Evolutionary conservation across 768 basidiomycete species (phyloP), one percentile per base, ranked within the genome.

Genomic region (Podaxis sp.): DNA sequence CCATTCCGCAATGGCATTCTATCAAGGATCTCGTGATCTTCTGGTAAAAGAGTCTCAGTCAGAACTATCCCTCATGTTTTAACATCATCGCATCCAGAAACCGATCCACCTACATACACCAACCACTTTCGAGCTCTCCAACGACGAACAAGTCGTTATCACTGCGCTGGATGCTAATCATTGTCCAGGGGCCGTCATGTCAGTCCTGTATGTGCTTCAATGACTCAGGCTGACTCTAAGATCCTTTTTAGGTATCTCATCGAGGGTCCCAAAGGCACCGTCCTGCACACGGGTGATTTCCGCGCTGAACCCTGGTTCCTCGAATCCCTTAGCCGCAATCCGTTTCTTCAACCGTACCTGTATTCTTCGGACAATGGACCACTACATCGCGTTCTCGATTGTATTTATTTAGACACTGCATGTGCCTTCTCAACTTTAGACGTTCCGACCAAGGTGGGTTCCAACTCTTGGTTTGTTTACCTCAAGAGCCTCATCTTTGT

Each of bases 161-260:
- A 96, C 94, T 0, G 80, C 91, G 9, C 73, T 97, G 7, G 92
- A 96, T 68, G 96, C 96, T 0, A 97, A 97, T 69, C 96, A 98
- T 72, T 97, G 95, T 71, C 96, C 94, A 11, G 96, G 96, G 0
- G 89, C 94, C 0, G 89, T 94, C 46, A 96, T 98, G 95, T 94
- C 68, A 27, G 86, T 75, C 3, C 29, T 19, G 8, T 24, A 46
- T 49, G 33, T 36, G 8, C 11, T 33, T 7, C 38, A 43, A 12
- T 19, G 43, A 47, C 29, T n/a, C 46, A 15, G 17, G 8, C 33
- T 50, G 17, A 52, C 22, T n/a, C 11, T 13, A 29, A 47, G 33
- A 4, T 50, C 4, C 27, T 15, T 25, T 37, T 17, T 65, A 96
- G 94, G 90, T 96, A 91, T 69, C 81, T 95, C 17, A 84, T 96